Evolutionary conservation across 78 protist species (phyloP).

Genomic region (Dictyostelium intermedium): DNA sequence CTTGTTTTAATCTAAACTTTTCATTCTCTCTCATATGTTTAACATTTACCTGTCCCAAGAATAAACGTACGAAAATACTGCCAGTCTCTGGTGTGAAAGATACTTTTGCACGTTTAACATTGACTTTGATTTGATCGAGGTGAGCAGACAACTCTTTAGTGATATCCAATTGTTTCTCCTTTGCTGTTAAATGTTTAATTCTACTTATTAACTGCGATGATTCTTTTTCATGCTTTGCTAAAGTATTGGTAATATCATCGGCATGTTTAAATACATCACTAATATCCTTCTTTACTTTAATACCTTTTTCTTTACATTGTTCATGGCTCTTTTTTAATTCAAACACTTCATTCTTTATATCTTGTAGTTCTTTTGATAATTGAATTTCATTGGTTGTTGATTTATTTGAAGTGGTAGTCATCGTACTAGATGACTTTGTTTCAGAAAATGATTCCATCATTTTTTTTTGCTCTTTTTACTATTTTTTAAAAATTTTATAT

Average conservation of each 20-base stretch:
- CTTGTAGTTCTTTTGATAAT: constrained; percentile 27
- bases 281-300: constrained; percentile 28
- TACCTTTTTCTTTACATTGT: constrained; percentile 24
- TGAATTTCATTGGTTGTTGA: background rate
- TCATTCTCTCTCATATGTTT: constrained; percentile 82
- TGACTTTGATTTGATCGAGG: background rate
- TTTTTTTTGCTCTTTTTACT: background rate
- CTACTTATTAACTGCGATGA: background rate
- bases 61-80: constrained; percentile 68
- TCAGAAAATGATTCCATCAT: background rate
- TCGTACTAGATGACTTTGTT: background rate
- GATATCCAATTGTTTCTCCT: constrained; percentile 21
- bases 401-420: background rate
- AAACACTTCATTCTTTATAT: constrained; percentile 18
- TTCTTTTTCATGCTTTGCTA: constrained; percentile 70
- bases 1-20: constrained; percentile 69
- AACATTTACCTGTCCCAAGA: constrained; percentile 80
- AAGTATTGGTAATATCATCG: constrained; percentile 26
- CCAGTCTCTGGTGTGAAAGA: constrained; percentile 71
- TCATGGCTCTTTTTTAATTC: background rate
- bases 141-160: background rate
- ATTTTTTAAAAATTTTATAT: background rate
- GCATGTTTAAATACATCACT: constrained; percentile 23
- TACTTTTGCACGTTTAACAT: constrained; percentile 21
- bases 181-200: background rate